Base-by-base conservation (phyloP, 345 rosid genomes). In the Draba incana region DNA sequence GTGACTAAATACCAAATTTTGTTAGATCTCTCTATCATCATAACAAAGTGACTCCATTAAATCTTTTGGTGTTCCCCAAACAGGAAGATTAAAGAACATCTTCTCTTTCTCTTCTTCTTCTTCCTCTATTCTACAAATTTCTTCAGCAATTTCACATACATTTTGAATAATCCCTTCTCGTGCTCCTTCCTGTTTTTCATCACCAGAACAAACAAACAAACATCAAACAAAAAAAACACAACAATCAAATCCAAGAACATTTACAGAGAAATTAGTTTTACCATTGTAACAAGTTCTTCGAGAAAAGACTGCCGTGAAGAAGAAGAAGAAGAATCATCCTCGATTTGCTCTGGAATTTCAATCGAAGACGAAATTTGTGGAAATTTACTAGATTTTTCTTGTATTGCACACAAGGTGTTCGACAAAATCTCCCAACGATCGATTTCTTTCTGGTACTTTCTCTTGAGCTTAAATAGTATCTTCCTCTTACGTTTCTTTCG, bases 41-140 rank as follows among this genome's bases (percentile, higher is more conserved):
- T 81, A 84, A 62, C 83, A 84, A 24, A 90, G 85, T 0, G 83
- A 78, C 5, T 80, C 79, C 90, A 88, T 81, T 33, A 90, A 85
- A 52, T 83, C 83, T 6, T 51, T 70, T 0, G 92, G 92, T 0
- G 92, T 84, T 39, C 75, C 80, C 97, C 95, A 90, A 49, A 90
- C 62, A 3, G 86, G 90, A 70, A 86, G 86, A 69, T 85, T 75
- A 1, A 85, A 51, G 43, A 79, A 80, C 4, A 81, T 70, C 47
- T 85, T 70, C 47, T 85, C 78, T 23, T 72, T 85, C 13, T 80
- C 35, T 46, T 44, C 61, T 46, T 44, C 61, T 51, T 85, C 89
- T 72, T 83, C 80, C 44, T 79, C 81, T 14, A 74, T 65, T 53
- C 64, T 45, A 73, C 86, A 85, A 69, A 82, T 54, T 60, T 83